Base-by-base conservation (phyloP, 2,329 filamentous ascomycete species). In the Fusarium lateritium region DNA sequence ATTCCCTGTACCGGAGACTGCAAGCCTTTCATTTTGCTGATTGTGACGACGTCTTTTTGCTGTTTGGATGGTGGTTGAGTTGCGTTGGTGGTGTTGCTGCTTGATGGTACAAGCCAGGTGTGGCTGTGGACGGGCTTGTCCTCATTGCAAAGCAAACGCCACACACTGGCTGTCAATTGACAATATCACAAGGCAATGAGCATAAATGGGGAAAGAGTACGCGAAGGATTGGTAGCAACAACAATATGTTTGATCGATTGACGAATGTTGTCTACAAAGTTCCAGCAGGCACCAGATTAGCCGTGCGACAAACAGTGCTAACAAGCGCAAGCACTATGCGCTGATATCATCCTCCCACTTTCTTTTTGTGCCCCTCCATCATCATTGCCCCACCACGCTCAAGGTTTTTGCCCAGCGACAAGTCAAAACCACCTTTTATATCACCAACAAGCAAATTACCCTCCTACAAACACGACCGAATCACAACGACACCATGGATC, bases 401-500 rank as follows among this genome's bases (percentile, higher is more conserved):
- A 71, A 73, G 69, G 56, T 75, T 74, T 73, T 72, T 68, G 64
- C 70, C 65, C 62, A 61, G 72, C 62, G 53, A 52, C 47, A 67
- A 58, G 56, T 60, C 44, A 50, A 66, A 45, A 52, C 39, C 33
- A 64, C 15, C 40, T 56, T 43, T 40, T 9, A 47, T 33, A 34
- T 38, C 43, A 43, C 51, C n/a, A 69, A 14, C 22, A 54, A 56
- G 5, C 47, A 38, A 44, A n/a, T 22, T 15, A 31, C 22, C 15
- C 3, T 28, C n/a, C 26, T 34, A 15, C 7, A 34, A 11, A 39
- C 7, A 7, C 40, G 14, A 40, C 6, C n/a, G 21, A 24, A 13
- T 21, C 57, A 69, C 72, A 42, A 51, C 2, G 15, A 19, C 45
- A 39, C 4, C 15, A 65, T 82, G 80, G 80, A 82, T 71, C 79